Conservation (phyloP, 2,329 filamentous ascomycete genomes). For the Fragosphaeria purpurea region DNA sequence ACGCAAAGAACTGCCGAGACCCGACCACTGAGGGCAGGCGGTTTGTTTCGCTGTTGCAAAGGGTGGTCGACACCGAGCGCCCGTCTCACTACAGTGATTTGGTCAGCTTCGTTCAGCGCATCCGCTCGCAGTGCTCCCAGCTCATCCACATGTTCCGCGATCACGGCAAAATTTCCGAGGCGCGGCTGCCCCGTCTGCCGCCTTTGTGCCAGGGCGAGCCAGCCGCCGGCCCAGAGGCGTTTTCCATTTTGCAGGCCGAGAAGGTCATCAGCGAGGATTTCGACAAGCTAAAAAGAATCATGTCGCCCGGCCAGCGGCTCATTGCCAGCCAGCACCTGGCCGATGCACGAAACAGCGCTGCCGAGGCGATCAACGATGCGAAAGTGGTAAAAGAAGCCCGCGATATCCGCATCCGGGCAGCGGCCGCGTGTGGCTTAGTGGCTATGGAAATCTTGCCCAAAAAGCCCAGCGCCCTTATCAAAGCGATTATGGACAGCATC, state of each 20-base stretch:
- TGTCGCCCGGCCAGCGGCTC: constrained; percentile 79
- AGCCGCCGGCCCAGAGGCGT: constrained; percentile 84
- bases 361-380: constrained; percentile 68
- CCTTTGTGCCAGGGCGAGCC: constrained; percentile 90
- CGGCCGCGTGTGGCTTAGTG: constrained; percentile 77
- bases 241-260: constrained; percentile 79
- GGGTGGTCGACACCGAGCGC: constrained; percentile 71
- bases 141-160: constrained; percentile 87
- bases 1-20: constrained; percentile 50
- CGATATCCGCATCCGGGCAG: constrained; percentile 77
- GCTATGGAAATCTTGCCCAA: constrained; percentile 83
- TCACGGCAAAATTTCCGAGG: constrained; percentile 67
- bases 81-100: constrained; percentile 81
- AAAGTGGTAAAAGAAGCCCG: constrained; percentile 68
- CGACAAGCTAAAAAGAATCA: constrained; percentile 76
- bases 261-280: constrained; percentile 80
- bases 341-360: constrained; percentile 63
- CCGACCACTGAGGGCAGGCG: constrained; percentile 39
- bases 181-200: constrained; percentile 69
- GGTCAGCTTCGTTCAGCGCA: constrained; percentile 79
- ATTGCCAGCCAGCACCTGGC: constrained; percentile 70
- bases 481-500: constrained; percentile 95
- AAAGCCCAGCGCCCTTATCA: constrained; percentile 87
- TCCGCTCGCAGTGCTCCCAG: constrained; percentile 83
- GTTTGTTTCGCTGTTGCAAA: constrained; percentile 57